phyloP scores from a whole-genome alignment of 2,329 filamentous ascomycete species.

The Falciphora oryzae region DNA sequence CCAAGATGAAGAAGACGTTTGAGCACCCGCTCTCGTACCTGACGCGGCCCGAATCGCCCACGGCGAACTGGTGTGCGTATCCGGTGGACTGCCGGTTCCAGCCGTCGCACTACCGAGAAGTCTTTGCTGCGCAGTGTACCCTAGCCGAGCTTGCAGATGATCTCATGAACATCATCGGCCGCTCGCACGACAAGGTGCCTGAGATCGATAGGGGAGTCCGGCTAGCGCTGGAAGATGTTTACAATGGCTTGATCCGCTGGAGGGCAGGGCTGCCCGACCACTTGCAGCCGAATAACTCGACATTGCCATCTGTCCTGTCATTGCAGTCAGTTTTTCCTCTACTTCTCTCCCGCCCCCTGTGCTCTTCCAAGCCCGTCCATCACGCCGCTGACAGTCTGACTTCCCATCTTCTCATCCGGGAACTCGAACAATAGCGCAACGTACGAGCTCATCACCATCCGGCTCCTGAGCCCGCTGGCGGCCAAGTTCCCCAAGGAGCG shows the following conservation, averaged over 20 bases:
- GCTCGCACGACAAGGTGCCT: background rate
- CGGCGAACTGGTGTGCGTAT: slow-evolving; percentile 8
- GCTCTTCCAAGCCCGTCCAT: too few species aligned
- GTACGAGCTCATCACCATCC: slow-evolving; percentile 8
- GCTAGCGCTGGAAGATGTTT: background rate
- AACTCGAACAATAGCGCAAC: slow-evolving; percentile 5
- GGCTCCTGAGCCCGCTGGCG: slow-evolving; percentile 7
- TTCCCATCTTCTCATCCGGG: background rate
- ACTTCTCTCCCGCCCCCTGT: background rate
- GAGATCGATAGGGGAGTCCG: background rate
- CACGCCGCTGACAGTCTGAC: background rate
- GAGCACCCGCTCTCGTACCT: slow-evolving; percentile 1
- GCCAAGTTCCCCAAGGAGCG: slow-evolving; percentile 1
- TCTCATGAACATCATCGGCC: background rate
- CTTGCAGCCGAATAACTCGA: slow-evolving; percentile 4
- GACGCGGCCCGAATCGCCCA: background rate
- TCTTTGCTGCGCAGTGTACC: slow-evolving; percentile 1
- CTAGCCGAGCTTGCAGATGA: slow-evolving; percentile 5
- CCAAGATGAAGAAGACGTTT: slow-evolving; percentile 7
- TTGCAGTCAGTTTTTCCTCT: slow-evolving; percentile 8
- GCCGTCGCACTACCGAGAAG: slow-evolving; percentile 7
- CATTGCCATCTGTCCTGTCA: background rate
- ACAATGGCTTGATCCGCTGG: slow-evolving; percentile 7
- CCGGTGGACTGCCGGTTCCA: slow-evolving; percentile 2
- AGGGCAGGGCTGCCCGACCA: slow-evolving; percentile 8